Base-by-base conservation (phyloP, 2,329 filamentous ascomycete species). In the Fusarium buxicola region DNA sequence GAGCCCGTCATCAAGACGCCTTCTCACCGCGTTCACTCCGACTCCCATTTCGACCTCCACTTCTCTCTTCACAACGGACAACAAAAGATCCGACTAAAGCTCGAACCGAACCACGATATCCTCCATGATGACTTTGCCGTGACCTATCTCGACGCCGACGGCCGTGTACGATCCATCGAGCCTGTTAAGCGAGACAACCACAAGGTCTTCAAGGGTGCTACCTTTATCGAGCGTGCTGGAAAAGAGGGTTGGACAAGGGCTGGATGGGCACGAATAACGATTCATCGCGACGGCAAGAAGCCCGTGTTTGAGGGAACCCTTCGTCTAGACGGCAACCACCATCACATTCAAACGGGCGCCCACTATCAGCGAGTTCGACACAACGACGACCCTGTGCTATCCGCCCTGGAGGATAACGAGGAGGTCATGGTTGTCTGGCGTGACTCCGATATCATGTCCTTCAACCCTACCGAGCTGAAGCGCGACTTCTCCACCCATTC, bases 251-350 rank as follows among this genome's bases (percentile, higher is more conserved):
- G 93, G 92, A 87, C 87, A 52, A 87, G 89, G 64, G 90, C 89
- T 13, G 95, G 95, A 39, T 97, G 92, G 92, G 92, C 94, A 38
- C 85, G 95, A 55, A 87, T 98, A 60, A 87, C 89, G 43, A 81
- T 99, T 10, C 84, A 87, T 68, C 82, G 83, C 62, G 95, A 99
- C 77, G 95, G 95, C 3, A 76, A 81, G 36, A 74, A 85, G 13
- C 95, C 95, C 18, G 76, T 97, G 27, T 99, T 99, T 68, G 92
- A 97, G 76, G 95, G 95, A 49, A 90, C 90, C 3, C 97, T 98
- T 74, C 88, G 89, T 30, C 79, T 98, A 32, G 81, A 91, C 71
- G 87, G 90, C 53, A 88, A 97, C 72, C 88, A 94, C 68, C 93
- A 99, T 76, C 92, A 98, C 75, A 82, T 99, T 47, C 90, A 96